These are phyloP conservation scores for Coemansia sp. DNA, from an alignment of 192 early-diverging fungal species.

Conservation along the genomic window DNA sequence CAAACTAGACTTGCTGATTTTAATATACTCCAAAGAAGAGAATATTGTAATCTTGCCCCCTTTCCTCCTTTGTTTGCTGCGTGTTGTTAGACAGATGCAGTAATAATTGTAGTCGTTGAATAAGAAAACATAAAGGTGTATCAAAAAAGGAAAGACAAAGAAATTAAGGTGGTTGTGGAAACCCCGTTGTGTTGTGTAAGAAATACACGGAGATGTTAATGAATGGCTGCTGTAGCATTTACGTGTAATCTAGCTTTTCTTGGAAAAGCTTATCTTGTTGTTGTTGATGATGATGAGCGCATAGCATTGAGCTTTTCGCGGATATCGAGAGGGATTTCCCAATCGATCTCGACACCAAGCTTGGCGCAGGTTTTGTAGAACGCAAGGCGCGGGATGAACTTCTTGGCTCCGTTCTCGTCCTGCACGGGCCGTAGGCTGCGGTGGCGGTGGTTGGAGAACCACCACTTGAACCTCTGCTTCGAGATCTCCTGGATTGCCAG, in stretches of 20 bases:
- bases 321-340: conserved; percentile 25
- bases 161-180: background rate
- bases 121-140: no score
- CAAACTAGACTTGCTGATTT: no score
- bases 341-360: conserved; percentile 16
- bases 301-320: conserved; percentile 2
- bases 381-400: conserved; percentile 12
- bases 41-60: no score
- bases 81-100: no score
- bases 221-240: no score
- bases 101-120: no score
- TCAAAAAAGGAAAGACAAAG: background rate
- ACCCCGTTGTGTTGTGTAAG: no score
- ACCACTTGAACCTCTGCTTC: conserved; percentile 39
- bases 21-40: no score
- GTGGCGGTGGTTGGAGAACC: conserved; percentile 51
- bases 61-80: no score
- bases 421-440: conserved; percentile 18
- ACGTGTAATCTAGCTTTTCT: no score
- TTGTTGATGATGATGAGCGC: background rate
- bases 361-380: conserved; percentile 35
- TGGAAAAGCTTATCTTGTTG: background rate
- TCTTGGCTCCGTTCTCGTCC: conserved; percentile 14
- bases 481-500: conserved; percentile 9
- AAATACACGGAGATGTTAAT: no score